A percentile compares a stretch with the other conserved stretches of the same genome.
Evolutionary conservation across 1,139 yeast species (phyloP).

Genomic region (Yamadazyma conglobata): DNA sequence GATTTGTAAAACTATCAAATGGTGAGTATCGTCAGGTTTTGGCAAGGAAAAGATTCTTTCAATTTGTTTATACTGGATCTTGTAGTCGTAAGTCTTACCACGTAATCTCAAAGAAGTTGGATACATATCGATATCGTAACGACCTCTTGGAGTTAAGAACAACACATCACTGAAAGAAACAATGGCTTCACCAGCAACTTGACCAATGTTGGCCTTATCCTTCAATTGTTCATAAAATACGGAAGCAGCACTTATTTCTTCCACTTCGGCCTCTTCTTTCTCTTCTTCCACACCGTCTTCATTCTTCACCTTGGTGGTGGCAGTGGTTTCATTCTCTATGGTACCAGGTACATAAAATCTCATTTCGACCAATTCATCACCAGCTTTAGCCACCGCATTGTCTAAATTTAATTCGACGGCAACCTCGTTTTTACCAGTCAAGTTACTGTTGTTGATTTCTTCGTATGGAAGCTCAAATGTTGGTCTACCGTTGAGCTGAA

Average conservation of each 20-base stretch:
- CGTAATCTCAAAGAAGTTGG: constrained; percentile 83
- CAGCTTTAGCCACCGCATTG: constrained; percentile 56
- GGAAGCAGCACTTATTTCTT: constrained; percentile 73
- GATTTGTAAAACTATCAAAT: constrained; percentile 79
- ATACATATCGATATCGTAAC: constrained; percentile 95
- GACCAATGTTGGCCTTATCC: constrained; percentile 95
- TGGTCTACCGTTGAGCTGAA: constrained; percentile 84
- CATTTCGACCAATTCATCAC: constrained; percentile 95
- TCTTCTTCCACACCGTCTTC: constrained; percentile 23
- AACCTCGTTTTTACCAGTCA: constrained; percentile 91
- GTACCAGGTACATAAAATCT: constrained; percentile 89
- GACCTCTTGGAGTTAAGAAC: constrained; percentile 96
- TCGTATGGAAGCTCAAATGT: constrained; percentile 86
- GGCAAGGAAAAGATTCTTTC: constrained; percentile 91
- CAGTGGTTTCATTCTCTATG: constrained; percentile 46
- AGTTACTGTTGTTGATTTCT: constrained; percentile 79
- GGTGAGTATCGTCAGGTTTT: constrained; percentile 90
- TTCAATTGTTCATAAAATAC: constrained; percentile 86
- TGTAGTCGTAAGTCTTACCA: constrained; percentile 97
- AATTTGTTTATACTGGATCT: constrained; percentile 84
- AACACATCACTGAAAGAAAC: constrained; percentile 89
- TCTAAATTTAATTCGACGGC: constrained; percentile 80
- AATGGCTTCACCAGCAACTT: constrained; percentile 94
- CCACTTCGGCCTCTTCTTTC: constrained; percentile 43
- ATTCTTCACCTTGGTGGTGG: constrained; percentile 31